These are phyloP conservation scores for Leccinum pseudoinsigne DNA, from an alignment of 1,284 basidiomycete species.

Conservation along the genomic window DNA sequence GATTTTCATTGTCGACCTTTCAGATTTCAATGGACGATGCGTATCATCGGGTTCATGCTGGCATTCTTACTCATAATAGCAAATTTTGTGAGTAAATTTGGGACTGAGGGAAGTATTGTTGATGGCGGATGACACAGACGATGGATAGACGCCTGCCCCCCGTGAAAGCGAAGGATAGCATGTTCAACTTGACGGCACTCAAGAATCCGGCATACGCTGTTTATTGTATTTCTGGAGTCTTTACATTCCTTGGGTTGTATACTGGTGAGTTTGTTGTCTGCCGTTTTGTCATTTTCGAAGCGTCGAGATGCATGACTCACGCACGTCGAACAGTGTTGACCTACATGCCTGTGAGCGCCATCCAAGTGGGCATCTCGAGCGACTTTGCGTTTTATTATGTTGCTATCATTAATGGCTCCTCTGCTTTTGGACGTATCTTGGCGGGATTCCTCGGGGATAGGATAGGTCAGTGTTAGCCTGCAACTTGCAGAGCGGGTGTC, in stretches of 20 bases:
- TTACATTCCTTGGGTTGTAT: constrained; percentile 60
- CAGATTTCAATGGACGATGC: constrained; percentile 47
- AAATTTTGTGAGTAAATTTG: constrained; percentile 32
- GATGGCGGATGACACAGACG: constrained; percentile 40
- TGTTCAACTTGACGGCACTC: constrained; percentile 44
- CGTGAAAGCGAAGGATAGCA: constrained; percentile 37
- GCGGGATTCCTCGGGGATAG: constrained; percentile 42
- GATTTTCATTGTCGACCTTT: neutral
- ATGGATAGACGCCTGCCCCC: constrained; percentile 43
- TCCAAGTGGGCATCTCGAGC: constrained; percentile 35
- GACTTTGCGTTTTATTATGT: constrained; percentile 47
- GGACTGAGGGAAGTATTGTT: neutral
- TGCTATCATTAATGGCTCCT: constrained; percentile 48
- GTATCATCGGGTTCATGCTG: constrained; percentile 46
- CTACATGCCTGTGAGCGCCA: constrained; percentile 47
- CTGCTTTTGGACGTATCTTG: constrained; percentile 42
- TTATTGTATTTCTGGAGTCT: constrained; percentile 42
- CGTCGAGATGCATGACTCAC: constrained; percentile 12
- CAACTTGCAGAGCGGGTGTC: neutral
- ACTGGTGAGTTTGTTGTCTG: constrained; percentile 41
- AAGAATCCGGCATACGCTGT: constrained; percentile 39
- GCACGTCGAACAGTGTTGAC: constrained; percentile 39
- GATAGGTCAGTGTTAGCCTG: constrained; percentile 32
- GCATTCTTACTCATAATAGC: constrained; percentile 37
- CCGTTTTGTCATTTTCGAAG: neutral